These are phyloP conservation scores for Thraustochytrium striatum DNA, from an alignment of 352 stramenopile species.

Conservation along the genomic window DNA sequence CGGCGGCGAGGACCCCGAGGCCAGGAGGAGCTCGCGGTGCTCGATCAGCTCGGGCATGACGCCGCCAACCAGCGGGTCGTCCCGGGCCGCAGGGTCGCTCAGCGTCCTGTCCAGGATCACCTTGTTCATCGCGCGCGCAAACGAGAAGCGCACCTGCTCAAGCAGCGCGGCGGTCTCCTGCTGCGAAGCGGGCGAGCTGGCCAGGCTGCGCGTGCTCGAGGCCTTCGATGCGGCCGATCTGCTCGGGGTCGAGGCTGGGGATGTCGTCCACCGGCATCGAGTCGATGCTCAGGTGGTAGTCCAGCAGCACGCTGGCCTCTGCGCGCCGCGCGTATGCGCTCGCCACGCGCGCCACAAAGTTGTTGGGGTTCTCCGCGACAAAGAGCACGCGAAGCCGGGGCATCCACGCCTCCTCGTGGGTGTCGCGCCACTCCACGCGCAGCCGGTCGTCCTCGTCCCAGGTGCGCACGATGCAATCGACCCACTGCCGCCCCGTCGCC, in stretches of 20 bases:
- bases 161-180: constrained; percentile 66
- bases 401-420: too few species aligned
- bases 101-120: constrained; percentile 68
- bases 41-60: background rate
- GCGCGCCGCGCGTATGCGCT: constrained; percentile 51
- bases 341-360: constrained; percentile 58
- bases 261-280: constrained; percentile 66
- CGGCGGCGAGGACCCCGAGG: background rate
- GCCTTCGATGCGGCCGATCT: constrained; percentile 57
- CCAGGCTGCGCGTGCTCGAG: constrained; percentile 47
- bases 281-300: constrained; percentile 64
- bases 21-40: background rate
- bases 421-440: constrained; percentile 6
- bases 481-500: background rate
- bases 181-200: background rate
- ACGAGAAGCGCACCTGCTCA: constrained; percentile 81
- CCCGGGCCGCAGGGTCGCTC: background rate
- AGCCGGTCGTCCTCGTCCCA: background rate
- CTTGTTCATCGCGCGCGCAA: constrained; percentile 82
- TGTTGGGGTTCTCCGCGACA: constrained; percentile 60
- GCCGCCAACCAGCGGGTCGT: background rate
- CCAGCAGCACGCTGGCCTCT: constrained; percentile 43
- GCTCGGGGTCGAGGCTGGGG: constrained; percentile 57
- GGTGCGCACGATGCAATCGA: constrained; percentile 16
- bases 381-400: constrained; percentile 62